phyloP scores from a whole-genome alignment of 768 basidiomycete genomes.

The Favolaschia claudopus region DNA sequence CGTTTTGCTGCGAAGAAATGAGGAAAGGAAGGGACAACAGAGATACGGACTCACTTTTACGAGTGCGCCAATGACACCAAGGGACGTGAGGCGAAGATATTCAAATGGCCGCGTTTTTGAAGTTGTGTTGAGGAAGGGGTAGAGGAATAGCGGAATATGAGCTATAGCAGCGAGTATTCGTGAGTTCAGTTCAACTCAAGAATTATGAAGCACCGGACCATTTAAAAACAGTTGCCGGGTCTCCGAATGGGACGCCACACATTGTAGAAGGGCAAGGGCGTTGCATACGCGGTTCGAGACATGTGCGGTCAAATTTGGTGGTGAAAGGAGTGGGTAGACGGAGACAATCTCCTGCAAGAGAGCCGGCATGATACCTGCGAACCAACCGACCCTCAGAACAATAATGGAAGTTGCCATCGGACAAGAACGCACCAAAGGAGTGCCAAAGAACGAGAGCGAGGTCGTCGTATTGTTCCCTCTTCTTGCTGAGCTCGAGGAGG shows the following conservation, averaged over 20 bases:
- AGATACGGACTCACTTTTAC: conserved; percentile 75
- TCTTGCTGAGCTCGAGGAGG: conserved; percentile 95
- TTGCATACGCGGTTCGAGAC: conserved; percentile 99
- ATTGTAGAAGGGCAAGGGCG: conserved; percentile 95
- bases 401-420: conserved; percentile 5
- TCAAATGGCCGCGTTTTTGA: conserved; percentile 99
- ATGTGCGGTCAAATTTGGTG: conserved; percentile 95
- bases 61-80: conserved; percentile 98
- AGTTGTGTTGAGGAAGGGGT: conserved; percentile 98
- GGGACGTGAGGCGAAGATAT: conserved; percentile 96
- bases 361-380: conserved; percentile 93
- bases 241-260: conserved; percentile 97
- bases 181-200: conserved; percentile 49
- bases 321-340: conserved; percentile 94
- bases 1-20: conserved; percentile 80
- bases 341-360: conserved; percentile 97
- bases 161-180: conserved; percentile 74
- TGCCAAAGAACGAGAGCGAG: conserved; percentile 98
- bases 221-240: conserved; percentile 95
- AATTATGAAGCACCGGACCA: conserved; percentile 58
- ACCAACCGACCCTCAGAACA: conserved; percentile 3
- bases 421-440: conserved; percentile 78
- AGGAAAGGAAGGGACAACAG: not conserved
- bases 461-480: conserved; percentile 98
- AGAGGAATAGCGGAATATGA: conserved; percentile 97